These are phyloP conservation scores for Metschnikowia rubicola DNA, from an alignment of 805 yeast species.

Conservation along the genomic window DNA sequence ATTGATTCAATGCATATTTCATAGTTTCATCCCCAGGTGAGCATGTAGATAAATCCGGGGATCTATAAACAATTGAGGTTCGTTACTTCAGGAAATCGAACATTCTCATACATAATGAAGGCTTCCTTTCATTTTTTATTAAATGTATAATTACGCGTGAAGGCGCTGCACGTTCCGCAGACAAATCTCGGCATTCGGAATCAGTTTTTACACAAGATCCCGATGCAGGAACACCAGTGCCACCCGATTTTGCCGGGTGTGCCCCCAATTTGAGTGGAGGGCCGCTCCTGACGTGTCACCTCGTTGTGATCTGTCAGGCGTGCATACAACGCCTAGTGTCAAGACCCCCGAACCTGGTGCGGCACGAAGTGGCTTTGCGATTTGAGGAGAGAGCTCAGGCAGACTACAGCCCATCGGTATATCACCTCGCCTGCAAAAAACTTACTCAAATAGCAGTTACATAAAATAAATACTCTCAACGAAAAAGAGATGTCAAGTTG, in stretches of 20 bases:
- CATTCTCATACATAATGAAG: too few species aligned
- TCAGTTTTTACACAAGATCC: neutral
- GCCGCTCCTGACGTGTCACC: neutral
- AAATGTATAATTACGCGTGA: neutral
- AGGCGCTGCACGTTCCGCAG: neutral
- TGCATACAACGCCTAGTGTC: conserved; percentile 6
- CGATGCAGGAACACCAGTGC: neutral
- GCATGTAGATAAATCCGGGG: too few species aligned
- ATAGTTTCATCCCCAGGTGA: too few species aligned
- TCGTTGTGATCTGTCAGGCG: conserved; percentile 2
- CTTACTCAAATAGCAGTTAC: too few species aligned
- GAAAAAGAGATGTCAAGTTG: neutral
- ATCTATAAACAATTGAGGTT: too few species aligned
- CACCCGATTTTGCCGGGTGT: neutral
- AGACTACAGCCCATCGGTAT: neutral
- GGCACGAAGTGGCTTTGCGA: neutral
- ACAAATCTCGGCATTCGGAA: neutral
- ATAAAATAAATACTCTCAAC: too few species aligned
- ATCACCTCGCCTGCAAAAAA: too few species aligned
- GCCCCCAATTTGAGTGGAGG: neutral
- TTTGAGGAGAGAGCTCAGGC: neutral
- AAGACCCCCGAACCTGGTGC: neutral
- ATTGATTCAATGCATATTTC: too few species aligned
- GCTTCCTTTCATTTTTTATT: too few species aligned
- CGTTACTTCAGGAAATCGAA: too few species aligned